phyloP scores from a whole-genome alignment of 2,329 filamentous ascomycete genomes.

The Aspergillus sp. region DNA sequence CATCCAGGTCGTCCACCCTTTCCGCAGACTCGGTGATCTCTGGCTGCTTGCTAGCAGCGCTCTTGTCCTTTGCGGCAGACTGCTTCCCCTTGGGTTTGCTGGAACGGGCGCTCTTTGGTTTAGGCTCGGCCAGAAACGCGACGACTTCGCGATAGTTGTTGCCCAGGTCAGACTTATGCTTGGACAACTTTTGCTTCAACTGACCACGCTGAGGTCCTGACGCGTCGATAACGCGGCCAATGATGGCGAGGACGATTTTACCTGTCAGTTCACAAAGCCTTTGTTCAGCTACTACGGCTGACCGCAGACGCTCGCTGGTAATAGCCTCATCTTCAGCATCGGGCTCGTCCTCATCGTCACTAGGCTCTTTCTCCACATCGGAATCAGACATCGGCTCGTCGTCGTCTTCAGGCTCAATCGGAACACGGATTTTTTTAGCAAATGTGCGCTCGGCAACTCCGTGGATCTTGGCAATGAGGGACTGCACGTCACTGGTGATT shows the following conservation, averaged over 20 bases:
- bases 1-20: constrained; percentile 44
- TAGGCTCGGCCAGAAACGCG: constrained; percentile 71
- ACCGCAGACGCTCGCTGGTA: constrained; percentile 56
- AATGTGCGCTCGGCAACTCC: constrained; percentile 72
- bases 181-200: constrained; percentile 68
- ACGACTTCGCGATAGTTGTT: constrained; percentile 83
- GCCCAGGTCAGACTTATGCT: constrained; percentile 79
- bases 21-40: constrained; percentile 37
- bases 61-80: constrained; percentile 15
- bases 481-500: constrained; percentile 62
- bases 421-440: constrained; percentile 62
- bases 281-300: constrained; percentile 76
- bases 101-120: constrained; percentile 32
- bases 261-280: constrained; percentile 80
- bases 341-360: constrained; percentile 38
- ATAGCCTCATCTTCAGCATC: constrained; percentile 36
- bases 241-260: constrained; percentile 78
- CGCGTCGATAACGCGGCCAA: constrained; percentile 71
- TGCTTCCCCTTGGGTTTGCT: constrained; percentile 36
- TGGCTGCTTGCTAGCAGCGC: constrained; percentile 19
- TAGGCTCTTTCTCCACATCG: constrained; percentile 58
- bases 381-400: constrained; percentile 70
- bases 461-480: constrained; percentile 73
- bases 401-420: constrained; percentile 57
- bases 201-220: constrained; percentile 59